Percentiles rank a stretch among this genome's conserved stretches.
phyloP scores from a whole-genome alignment of 2,329 filamentous ascomycete genomes.

The Lasiodiplodia gonubiensis region DNA sequence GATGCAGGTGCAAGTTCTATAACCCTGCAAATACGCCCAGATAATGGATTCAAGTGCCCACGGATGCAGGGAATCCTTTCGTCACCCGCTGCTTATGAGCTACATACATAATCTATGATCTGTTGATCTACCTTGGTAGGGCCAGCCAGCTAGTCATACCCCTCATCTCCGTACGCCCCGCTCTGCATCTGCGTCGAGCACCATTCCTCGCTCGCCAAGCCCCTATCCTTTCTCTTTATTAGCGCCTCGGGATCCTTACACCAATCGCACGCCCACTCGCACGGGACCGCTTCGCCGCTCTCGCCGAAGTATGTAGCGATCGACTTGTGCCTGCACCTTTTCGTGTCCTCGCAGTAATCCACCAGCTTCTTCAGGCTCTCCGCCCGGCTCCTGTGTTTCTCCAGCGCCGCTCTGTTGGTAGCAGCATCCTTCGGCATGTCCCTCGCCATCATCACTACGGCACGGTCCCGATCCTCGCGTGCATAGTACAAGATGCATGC shows the following conservation, averaged over 20 bases:
- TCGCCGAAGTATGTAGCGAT: slow-evolving; percentile 47
- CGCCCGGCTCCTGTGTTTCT: slow-evolving; percentile 44
- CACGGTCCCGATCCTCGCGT: slow-evolving; percentile 80
- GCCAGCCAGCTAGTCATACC: not conserved
- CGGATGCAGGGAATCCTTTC: no score
- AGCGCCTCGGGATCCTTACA: slow-evolving; percentile 52
- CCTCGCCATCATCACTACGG: slow-evolving; percentile 59
- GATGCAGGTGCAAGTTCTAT: no score
- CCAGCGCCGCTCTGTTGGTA: slow-evolving; percentile 39
- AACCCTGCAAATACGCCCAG: no score
- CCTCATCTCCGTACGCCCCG: slow-evolving; percentile 35
- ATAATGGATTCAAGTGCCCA: no score
- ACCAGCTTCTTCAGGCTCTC: slow-evolving; percentile 64
- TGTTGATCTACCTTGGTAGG: no score
- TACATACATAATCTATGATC: no score
- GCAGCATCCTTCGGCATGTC: slow-evolving; percentile 52
- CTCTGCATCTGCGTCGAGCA: slow-evolving; percentile 54
- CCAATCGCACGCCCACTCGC: slow-evolving; percentile 57
- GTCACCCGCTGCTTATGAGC: no score
- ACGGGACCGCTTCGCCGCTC: slow-evolving; percentile 37
- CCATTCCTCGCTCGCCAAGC: slow-evolving; percentile 57
- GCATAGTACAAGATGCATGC: slow-evolving; percentile 92
- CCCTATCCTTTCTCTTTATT: slow-evolving; percentile 51
- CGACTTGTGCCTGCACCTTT: slow-evolving; percentile 69
- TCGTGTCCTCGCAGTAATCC: slow-evolving; percentile 79